Conservation (phyloP, 2,329 filamentous ascomycete genomes). For the Penicillium fuscoglaucum region DNA sequence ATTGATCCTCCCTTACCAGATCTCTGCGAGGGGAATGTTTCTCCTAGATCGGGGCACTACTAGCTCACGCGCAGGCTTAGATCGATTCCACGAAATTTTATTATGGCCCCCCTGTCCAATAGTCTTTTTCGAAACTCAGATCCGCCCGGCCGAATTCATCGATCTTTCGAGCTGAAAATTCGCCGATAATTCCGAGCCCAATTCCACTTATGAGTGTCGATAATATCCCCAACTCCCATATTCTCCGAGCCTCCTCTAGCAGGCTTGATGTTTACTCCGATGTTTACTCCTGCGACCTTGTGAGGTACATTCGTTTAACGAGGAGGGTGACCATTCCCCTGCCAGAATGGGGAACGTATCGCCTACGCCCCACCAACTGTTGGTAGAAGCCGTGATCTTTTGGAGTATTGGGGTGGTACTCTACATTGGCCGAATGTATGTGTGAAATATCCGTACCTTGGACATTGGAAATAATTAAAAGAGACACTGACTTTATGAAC, state of each 20-base stretch:
- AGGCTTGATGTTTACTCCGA: neutral
- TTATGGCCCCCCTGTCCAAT: neutral
- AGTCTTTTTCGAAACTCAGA: neutral
- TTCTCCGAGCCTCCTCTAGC: neutral
- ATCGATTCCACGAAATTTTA: neutral
- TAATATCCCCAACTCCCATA: neutral
- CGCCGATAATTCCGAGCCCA: neutral
- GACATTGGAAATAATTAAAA: neutral
- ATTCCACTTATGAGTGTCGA: neutral
- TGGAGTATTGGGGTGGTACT: constrained; percentile 33
- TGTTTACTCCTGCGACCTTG: neutral
- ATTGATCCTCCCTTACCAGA: neutral
- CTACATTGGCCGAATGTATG: constrained; percentile 34
- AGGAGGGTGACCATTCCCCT: neutral
- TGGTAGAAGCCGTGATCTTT: constrained; percentile 32
- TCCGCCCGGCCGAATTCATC: too few species aligned
- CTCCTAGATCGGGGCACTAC: neutral
- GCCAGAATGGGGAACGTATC: constrained; percentile 32
- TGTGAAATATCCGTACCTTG: neutral
- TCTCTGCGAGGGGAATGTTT: neutral
- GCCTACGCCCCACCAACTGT: constrained; percentile 31
- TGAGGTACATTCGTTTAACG: neutral
- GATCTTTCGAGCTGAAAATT: neutral
- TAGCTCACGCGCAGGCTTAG: neutral
- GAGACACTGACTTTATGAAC: neutral